These are phyloP conservation scores for Fusarium sp. DNA, from an alignment of 2,329 filamentous ascomycete species.

Conservation along the genomic window DNA sequence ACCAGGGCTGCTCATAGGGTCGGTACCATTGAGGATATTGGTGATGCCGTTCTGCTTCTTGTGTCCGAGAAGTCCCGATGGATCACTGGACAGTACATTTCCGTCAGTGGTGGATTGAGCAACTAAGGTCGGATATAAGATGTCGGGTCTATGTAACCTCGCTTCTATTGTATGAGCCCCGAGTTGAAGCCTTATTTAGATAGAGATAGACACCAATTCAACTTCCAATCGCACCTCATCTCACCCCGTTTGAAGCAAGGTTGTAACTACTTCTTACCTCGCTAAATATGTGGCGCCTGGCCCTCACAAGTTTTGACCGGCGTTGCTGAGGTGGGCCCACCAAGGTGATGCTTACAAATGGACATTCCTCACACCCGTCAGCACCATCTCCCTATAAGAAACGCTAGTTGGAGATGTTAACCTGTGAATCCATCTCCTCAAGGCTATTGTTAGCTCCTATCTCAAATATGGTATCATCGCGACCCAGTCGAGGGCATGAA, in stretches of 20 bases:
- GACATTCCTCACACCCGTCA: neutral
- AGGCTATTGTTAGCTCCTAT: neutral
- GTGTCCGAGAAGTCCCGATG: slow-evolving; percentile 24
- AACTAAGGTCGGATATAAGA: neutral
- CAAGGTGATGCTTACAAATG: slow-evolving; percentile 2
- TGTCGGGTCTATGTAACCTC: neutral
- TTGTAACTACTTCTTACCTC: neutral
- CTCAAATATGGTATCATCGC: neutral
- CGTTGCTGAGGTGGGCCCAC: neutral
- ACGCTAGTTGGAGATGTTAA: neutral
- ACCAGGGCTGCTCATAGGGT: slow-evolving; percentile 49
- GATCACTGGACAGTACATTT: slow-evolving; percentile 28
- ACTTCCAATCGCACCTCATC: neutral
- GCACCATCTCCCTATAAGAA: neutral
- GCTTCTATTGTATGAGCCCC: neutral
- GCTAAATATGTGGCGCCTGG: neutral
- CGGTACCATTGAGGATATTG: slow-evolving; percentile 55
- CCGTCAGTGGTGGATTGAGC: slow-evolving; percentile 16
- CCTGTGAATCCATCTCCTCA: neutral
- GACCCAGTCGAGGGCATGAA: neutral
- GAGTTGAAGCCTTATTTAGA: neutral
- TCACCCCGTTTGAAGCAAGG: neutral
- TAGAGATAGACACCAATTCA: neutral
- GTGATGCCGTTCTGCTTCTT: slow-evolving; percentile 47
- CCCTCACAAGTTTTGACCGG: too few species aligned